Evolutionary conservation across 2,329 filamentous ascomycete species (phyloP).

Genomic region (Ceratocystis eucalypticola): DNA sequence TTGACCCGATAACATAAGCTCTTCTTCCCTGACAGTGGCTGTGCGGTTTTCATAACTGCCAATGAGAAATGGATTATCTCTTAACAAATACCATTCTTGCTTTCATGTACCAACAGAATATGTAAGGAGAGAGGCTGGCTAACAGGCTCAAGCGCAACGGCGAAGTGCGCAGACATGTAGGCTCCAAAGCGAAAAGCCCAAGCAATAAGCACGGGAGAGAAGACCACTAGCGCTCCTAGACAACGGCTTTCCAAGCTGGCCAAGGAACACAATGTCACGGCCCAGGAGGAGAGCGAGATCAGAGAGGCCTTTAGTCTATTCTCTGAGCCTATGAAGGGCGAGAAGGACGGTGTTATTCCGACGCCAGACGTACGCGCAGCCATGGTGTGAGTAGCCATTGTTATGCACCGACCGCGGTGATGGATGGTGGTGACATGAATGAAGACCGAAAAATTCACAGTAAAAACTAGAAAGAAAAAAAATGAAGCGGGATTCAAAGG

Average conservation of each 20-base stretch:
- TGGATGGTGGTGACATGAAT: no score
- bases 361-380: conserved; percentile 56
- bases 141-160: not conserved
- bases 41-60: no score
- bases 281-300: conserved; percentile 78
- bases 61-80: not conserved
- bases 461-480: no score
- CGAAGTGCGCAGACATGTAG: conserved; percentile 4
- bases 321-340: conserved; percentile 52
- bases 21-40: not conserved
- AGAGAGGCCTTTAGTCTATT: conserved; percentile 82
- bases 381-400: conserved; percentile 46
- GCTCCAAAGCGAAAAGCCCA: conserved; percentile 28
- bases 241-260: conserved; percentile 73
- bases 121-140: not conserved
- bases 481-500: no score
- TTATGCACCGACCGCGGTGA: not conserved
- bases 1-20: not conserved
- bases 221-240: conserved; percentile 25
- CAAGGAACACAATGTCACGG: conserved; percentile 76
- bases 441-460: no score
- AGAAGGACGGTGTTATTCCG: conserved; percentile 58
- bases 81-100: not conserved
- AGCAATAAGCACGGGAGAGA: conserved; percentile 37
- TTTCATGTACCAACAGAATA: not conserved